These are phyloP conservation scores for Erysimum pusillum DNA, from an alignment of 441 rosid genomes.

Conservation along the genomic window DNA sequence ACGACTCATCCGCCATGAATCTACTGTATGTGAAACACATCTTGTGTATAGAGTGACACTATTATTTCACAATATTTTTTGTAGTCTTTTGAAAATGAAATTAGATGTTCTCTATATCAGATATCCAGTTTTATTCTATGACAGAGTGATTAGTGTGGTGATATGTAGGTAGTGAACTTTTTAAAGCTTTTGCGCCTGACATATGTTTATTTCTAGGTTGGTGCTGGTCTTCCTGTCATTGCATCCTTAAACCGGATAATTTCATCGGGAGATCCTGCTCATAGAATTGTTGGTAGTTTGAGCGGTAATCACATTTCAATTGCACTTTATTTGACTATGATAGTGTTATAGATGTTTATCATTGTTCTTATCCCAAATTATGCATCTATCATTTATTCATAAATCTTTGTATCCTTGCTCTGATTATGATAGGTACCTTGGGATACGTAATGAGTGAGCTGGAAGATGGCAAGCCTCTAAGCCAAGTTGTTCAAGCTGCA, in stretches of 20 bases:
- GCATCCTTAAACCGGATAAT: conserved; percentile 81
- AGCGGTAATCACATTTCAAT: conserved; percentile 64
- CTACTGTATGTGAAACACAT: conserved; percentile 72
- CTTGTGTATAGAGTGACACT: conserved; percentile 21
- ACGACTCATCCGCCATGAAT: conserved; percentile 78
- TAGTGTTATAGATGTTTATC: conserved; percentile 15
- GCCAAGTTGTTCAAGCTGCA: conserved; percentile 88
- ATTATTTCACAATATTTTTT: not conserved
- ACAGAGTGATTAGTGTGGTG: conserved; percentile 15
- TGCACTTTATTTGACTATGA: conserved; percentile 28
- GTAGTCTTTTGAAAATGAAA: conserved; percentile 16
- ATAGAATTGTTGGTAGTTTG: conserved; percentile 79
- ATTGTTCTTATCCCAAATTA: conserved; percentile 1
- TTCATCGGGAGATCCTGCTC: conserved; percentile 84
- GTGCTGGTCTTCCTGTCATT: conserved; percentile 97
- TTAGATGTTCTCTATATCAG: not conserved
- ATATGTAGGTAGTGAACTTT: conserved; percentile 19
- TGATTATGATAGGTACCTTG: conserved; percentile 69
- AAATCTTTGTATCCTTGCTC: not conserved
- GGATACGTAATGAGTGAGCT: conserved; percentile 98
- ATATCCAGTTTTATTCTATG: not conserved
- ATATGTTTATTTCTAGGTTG: conserved; percentile 65
- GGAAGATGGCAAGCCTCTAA: conserved; percentile 87
- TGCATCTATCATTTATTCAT: not conserved
- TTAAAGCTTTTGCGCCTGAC: conserved; percentile 26